Base-by-base conservation (phyloP, 768 basidiomycete genomes). In the Tricholoma hemisulphureum region DNA sequence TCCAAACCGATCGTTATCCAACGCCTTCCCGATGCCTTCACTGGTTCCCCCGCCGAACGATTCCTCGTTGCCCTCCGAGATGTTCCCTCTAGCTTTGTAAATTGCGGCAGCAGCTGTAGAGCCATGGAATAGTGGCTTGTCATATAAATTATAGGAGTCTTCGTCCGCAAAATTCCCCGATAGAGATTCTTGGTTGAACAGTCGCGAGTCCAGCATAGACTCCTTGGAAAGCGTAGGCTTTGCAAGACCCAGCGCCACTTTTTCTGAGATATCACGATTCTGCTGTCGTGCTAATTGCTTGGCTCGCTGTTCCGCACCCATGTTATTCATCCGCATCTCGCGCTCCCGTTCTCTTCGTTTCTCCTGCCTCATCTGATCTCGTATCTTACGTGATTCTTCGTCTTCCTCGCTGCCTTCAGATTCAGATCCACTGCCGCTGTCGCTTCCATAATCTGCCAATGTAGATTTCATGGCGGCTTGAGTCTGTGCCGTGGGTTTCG, bases 251-350 rank as follows among this genome's bases (percentile, higher is more conserved):
- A 99, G 85, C 4, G 97, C 97, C 53, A 99, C 88, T 80, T 99
- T 98, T 76, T 99, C 97, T 2, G 97, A 99, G 48, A 99, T 98
- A 72, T 98, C 97, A 67, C 97, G 93, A 71, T 98, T 96, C 75
- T 97, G 95, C 64, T 98, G 93, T 55, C 91, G 86, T 20, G 96
- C 95, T 58, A 98, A 79, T 83, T 92, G 87, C 78, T 97, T 98
- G 35, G 97, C 95, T 14, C 97, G 83, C 68, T 95, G 93, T 73
- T 98, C 97, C 26, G 89, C 84, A 23, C 97, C 97, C 97, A 99
- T 99, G 68, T 98, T 97, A 73, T 83, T 94, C 95, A 98, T 96
- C 59, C 97, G 82, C 91, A 99, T 85, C 74, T 99, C 96, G 35
- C 95, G 86, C 76, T 98, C 95, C 26, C 97, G 86, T 69, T 98